phyloP scores from a whole-genome alignment of 2,329 filamentous ascomycete genomes.

The Xylaria sp. region DNA sequence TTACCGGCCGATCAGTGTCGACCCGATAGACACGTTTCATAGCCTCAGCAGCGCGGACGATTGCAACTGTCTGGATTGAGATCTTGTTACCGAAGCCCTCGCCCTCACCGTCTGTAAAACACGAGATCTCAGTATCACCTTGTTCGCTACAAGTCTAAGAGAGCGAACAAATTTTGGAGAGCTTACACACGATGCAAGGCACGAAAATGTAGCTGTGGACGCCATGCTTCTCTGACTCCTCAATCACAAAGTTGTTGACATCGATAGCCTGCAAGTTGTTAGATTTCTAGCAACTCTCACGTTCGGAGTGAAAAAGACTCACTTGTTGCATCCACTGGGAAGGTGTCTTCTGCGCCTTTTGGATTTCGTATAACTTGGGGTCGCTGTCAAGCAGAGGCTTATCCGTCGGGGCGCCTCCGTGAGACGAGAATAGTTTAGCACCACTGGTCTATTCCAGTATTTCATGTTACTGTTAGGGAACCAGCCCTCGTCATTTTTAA shows the following conservation, averaged over 20 bases:
- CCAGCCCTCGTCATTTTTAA: too few relatives aligned
- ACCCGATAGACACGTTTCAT: constrained; percentile 56
- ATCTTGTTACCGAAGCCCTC: constrained; percentile 62
- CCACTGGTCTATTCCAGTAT: constrained; percentile 55
- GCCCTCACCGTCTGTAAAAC: constrained; percentile 55
- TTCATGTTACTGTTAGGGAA: constrained; percentile 8
- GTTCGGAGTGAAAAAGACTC: constrained; percentile 15
- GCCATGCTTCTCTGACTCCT: constrained; percentile 55
- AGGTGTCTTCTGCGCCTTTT: constrained; percentile 52
- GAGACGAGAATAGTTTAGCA: constrained; percentile 63
- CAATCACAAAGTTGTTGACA: constrained; percentile 58
- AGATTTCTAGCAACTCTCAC: neutral
- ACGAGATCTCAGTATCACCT: neutral
- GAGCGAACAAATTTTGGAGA: too few relatives aligned
- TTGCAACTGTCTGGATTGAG: constrained; percentile 62
- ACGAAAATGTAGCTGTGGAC: constrained; percentile 64
- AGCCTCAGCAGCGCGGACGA: constrained; percentile 59
- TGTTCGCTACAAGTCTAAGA: neutral
- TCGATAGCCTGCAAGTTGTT: constrained; percentile 50
- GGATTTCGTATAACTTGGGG: constrained; percentile 55
- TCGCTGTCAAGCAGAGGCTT: constrained; percentile 58
- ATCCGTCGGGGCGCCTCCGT: constrained; percentile 58
- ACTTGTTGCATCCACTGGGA: constrained; percentile 45
- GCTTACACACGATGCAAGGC: constrained; percentile 63
- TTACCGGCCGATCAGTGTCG: constrained; percentile 53